Base-by-base conservation (phyloP, 2,329 filamentous ascomycete species). In the Fonsecaea nubica region DNA sequence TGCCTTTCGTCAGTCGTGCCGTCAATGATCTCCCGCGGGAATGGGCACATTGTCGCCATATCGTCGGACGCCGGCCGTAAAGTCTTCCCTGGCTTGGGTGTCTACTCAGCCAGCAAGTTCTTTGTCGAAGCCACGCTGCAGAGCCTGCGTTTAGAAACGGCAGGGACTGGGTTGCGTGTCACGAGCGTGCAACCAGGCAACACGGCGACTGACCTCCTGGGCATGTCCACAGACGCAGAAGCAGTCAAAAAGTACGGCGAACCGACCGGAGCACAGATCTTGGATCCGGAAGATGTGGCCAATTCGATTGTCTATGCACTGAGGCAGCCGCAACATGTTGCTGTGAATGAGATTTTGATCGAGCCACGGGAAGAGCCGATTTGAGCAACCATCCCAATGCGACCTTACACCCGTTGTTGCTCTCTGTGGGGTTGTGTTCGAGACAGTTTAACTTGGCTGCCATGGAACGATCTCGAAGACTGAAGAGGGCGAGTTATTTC, bases 121-220 rank as follows among this genome's bases (percentile, higher is more conserved):
- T 94, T 94, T 75, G 90, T 94, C 62, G 91, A 94, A 76, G 91
- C 90, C 0, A 91, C 90, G 0, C 82, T 94, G n/a, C 91, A 93
- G 77, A 83, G 83, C 36, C 78, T 94, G 71, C 87, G 91, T 8
- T 79, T 93, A 7, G 91, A 94, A 82, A 93, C 90, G 0, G 91
- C 89, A 0, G 90, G 90, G 0, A 86, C 85, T 0, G 91, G 91
- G 0, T 78, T 94, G 57, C 83, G 90, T 1, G 90, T 94, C 48
- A 93, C 91, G 0, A 83, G 85, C 40, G 84, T 94, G 2, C 91
- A 94, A 80, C 91, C 91, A 0, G 91, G 91, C 0, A 93, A 94
- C 75, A 89, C 88, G 1, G 85, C 85, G 4, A 93, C 91, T 0
- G 90, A 91, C 64, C 80, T 94, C 36, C 78, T 94, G 59, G 84